Evolutionary conservation across 768 basidiomycete species (phyloP), one percentile per base, ranked within the genome.

Genomic region (Phallus indusiatus): DNA sequence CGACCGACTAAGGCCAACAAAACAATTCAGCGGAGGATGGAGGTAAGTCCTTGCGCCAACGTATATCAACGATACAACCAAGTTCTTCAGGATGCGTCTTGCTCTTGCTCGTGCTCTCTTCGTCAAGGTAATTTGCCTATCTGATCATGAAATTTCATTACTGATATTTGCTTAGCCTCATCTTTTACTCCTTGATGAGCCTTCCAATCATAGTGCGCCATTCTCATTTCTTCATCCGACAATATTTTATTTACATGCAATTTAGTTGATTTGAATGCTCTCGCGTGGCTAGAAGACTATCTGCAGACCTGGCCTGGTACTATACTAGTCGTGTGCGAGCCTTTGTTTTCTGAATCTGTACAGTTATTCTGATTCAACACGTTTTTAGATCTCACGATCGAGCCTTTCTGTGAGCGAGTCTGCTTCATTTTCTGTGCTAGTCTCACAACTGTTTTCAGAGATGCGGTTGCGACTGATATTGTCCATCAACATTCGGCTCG

Each of bases 211-310:
- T 74, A 93, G 91, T 90, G 65, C 65, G 85, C 68, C 20, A 56
- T 56, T 52, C 7, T 12, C n/a, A n/a, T 21, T 70, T 18, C 28
- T 12, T 21, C 28, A 35, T 16, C 2, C 16, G 6, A 14, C 3
- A 47, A 22, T 16, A n/a, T 18, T 22, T 50, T n/a, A n/a, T 49
- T 33, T 21, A 37, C 16, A 51, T 28, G 34, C 37, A 47, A 24
- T 49, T 10, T 63, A 88, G 86, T 92, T 67, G 92, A 95, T 79
- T 72, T 97, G 56, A 97, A 97, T 71, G 94, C 94, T 9, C 80
- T 98, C 67, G 95, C 95, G 33, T 98, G 95, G 94, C 77, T 94
- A 7, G 94, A 97, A 76, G 94, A 96, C 67, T 97, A 97, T 68
- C 79, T 97, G 5, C 94, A 95, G 70, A 94, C 93, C 1, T 97